Evolutionary conservation across 768 basidiomycete genomes (phyloP).

Genomic region (Tricholoma sp.): DNA sequence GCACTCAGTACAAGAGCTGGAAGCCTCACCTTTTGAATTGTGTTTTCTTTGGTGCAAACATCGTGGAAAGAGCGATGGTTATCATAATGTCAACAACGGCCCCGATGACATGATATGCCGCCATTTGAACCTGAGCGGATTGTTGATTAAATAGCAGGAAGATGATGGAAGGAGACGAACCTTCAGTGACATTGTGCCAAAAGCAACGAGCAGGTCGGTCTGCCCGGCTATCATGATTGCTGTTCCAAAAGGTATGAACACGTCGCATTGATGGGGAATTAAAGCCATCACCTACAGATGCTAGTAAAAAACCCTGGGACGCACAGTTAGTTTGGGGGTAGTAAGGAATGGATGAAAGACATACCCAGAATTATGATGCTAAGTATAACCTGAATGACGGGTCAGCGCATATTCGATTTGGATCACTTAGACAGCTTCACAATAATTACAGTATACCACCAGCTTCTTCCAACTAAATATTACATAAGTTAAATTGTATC

Average conservation of each 20-base stretch:
- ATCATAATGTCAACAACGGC: conserved; percentile 4
- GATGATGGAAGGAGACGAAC: background rate
- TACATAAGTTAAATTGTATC: background rate
- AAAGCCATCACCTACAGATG: background rate
- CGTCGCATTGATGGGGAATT: too few relatives aligned
- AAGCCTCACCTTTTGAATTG: background rate
- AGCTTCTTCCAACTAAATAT: background rate
- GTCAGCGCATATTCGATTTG: background rate
- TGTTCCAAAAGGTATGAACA: background rate
- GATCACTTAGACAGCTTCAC: background rate
- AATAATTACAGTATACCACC: background rate
- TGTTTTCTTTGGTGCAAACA: background rate
- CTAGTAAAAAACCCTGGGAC: background rate
- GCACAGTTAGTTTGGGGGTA: too few relatives aligned
- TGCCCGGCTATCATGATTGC: background rate
- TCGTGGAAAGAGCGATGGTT: background rate
- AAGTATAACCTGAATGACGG: background rate
- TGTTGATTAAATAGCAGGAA: background rate
- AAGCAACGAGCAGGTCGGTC: too few relatives aligned
- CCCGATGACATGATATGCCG: background rate
- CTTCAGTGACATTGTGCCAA: background rate
- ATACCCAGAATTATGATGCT: background rate
- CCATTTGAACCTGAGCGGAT: conserved; percentile 2
- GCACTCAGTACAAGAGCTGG: background rate
- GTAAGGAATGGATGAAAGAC: background rate